These are phyloP conservation scores for Verticillium isaacii DNA, from an alignment of 2,329 filamentous ascomycete genomes.

Conservation along the genomic window DNA sequence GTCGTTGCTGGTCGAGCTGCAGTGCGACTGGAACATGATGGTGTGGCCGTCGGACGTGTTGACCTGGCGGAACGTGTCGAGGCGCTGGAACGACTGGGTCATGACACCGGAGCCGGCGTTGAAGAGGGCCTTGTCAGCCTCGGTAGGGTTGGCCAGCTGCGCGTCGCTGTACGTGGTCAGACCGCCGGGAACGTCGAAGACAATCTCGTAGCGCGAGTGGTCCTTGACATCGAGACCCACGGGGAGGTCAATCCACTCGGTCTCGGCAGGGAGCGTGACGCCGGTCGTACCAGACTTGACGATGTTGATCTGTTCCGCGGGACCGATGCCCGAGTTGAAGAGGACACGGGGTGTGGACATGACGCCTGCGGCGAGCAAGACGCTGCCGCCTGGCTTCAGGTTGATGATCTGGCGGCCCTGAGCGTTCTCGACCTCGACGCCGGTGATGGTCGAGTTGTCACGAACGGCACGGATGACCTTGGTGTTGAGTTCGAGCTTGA, in stretches of 20 bases:
- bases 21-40: constrained; percentile 19
- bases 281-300: constrained; percentile 36
- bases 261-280: constrained; percentile 44
- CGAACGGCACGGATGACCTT: constrained; percentile 15
- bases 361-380: constrained; percentile 14
- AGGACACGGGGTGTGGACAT: constrained; percentile 37
- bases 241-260: constrained; percentile 52
- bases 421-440: constrained; percentile 22
- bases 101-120: constrained; percentile 15
- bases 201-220: constrained; percentile 29
- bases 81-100: constrained; percentile 16
- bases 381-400: constrained; percentile 12
- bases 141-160: constrained; percentile 8
- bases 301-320: constrained; percentile 37
- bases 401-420: constrained; percentile 15
- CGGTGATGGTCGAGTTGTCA: constrained; percentile 24
- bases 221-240: constrained; percentile 56
- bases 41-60: constrained; percentile 16
- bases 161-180: constrained; percentile 11
- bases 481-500: constrained; percentile 21
- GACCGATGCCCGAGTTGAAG: constrained; percentile 53
- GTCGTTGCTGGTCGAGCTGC: constrained; percentile 11
- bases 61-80: constrained; percentile 17
- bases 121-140: constrained; percentile 13
- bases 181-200: constrained; percentile 13